phyloP scores from a whole-genome alignment of 768 basidiomycete genomes.

The Leccinum variicolor region DNA sequence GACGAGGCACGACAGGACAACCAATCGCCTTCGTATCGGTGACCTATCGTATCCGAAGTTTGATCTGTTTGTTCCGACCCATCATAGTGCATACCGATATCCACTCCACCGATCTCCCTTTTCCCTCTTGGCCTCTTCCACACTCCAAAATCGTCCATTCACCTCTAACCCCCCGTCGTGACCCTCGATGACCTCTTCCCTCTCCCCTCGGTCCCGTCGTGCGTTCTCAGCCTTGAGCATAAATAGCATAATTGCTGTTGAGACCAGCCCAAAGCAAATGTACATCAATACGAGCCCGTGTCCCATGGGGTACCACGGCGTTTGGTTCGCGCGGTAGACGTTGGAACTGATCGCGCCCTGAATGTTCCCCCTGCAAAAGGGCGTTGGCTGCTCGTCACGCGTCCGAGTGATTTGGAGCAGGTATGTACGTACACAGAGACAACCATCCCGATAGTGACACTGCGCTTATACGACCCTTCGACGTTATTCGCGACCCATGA shows the following conservation, averaged over 20 bases:
- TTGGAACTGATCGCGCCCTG: slow-evolving; percentile 78
- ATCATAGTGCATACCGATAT: slow-evolving; percentile 62
- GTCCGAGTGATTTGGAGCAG: neutral
- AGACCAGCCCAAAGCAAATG: slow-evolving; percentile 59
- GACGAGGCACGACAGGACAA: neutral
- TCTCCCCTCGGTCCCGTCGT: slow-evolving; percentile 62
- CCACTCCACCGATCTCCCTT: slow-evolving; percentile 78
- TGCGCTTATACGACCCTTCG: slow-evolving; percentile 75
- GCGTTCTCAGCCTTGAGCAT: slow-evolving; percentile 58
- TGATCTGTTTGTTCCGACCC: neutral
- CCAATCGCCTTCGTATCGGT: neutral
- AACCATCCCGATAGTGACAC: slow-evolving; percentile 66
- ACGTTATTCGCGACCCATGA: slow-evolving; percentile 67
- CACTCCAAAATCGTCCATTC: slow-evolving; percentile 56
- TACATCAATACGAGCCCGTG: slow-evolving; percentile 71
- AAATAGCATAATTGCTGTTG: slow-evolving; percentile 39
- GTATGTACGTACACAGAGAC: slow-evolving; percentile 52
- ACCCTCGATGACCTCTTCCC: slow-evolving; percentile 58
- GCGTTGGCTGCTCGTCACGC: neutral
- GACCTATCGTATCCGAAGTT: neutral
- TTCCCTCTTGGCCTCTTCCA: slow-evolving; percentile 63
- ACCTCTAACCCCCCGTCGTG: slow-evolving; percentile 36
- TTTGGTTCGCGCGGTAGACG: slow-evolving; percentile 65
- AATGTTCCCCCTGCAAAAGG: slow-evolving; percentile 58
- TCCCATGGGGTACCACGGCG: slow-evolving; percentile 63